These are phyloP conservation scores for Trichophyton rubrum DNA, from an alignment of 2,329 filamentous ascomycete species.

Conservation along the genomic window DNA sequence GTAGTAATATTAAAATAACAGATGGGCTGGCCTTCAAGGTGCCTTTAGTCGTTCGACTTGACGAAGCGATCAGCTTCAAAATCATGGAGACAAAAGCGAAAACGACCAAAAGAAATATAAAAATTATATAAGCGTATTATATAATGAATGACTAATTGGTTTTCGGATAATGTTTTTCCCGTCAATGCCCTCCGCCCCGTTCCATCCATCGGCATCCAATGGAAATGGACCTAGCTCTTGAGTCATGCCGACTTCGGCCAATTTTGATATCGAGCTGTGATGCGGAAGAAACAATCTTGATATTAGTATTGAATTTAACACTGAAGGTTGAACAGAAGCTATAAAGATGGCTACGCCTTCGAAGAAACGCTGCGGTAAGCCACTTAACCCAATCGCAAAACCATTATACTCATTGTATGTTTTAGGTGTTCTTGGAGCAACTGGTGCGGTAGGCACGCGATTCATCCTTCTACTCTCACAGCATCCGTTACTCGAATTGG, in stretches of 20 bases:
- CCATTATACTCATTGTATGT: neutral
- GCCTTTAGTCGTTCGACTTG: neutral
- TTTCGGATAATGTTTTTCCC: neutral
- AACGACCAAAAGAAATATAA: neutral
- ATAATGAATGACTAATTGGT: neutral
- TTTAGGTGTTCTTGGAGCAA: conserved; percentile 69
- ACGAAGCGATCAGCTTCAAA: neutral
- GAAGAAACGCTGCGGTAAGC: conserved; percentile 12
- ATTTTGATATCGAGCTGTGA: neutral
- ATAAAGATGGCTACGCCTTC: conserved; percentile 1
- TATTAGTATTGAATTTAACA: neutral
- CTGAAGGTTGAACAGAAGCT: neutral
- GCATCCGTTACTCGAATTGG: conserved; percentile 75
- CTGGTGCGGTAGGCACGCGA: conserved; percentile 86
- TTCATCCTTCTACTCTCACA: conserved; percentile 85
- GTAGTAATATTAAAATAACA: neutral
- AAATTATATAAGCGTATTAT: neutral
- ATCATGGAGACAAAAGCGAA: neutral
- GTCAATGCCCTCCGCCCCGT: no score
- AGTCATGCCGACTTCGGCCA: neutral
- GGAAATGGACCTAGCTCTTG: no score
- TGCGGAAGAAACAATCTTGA: neutral
- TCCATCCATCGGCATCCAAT: no score
- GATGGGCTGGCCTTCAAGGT: neutral
- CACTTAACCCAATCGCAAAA: neutral